phyloP scores from a whole-genome alignment of 2,329 filamentous ascomycete genomes.

The Cercospora janseana region DNA sequence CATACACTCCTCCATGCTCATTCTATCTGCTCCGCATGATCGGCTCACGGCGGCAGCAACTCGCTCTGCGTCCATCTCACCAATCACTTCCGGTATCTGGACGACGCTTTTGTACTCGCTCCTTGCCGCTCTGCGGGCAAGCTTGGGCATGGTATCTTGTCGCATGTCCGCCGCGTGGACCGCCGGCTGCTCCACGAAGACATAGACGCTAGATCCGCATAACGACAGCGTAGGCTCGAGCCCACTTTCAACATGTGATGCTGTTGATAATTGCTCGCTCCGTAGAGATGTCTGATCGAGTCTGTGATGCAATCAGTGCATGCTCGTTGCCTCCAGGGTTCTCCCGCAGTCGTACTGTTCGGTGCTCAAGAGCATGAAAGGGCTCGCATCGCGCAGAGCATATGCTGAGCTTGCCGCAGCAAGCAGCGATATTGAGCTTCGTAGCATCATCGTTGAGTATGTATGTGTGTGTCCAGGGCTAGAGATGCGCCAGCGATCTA shows the following conservation, averaged over 20 bases:
- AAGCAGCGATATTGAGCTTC: constrained; percentile 28
- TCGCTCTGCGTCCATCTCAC: constrained; percentile 46
- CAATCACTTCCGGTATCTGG: constrained; percentile 55
- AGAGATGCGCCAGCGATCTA: background rate
- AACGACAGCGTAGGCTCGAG: constrained; percentile 44
- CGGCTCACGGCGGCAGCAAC: constrained; percentile 46
- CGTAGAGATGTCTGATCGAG: constrained; percentile 11
- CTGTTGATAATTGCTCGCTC: constrained; percentile 31
- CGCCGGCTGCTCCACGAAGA: constrained; percentile 75
- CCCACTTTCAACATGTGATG: constrained; percentile 32
- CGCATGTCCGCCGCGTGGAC: constrained; percentile 68
- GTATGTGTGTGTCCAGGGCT: constrained; percentile 10
- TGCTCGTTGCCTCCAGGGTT: background rate
- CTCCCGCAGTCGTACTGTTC: constrained; percentile 58
- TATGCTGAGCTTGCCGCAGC: constrained; percentile 45
- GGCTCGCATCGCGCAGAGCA: constrained; percentile 59
- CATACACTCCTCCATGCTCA: constrained; percentile 16
- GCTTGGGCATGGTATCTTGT: constrained; percentile 47
- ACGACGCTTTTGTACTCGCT: constrained; percentile 34
- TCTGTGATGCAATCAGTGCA: constrained; percentile 5
- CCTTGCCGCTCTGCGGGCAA: constrained; percentile 51
- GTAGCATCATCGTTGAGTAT: constrained; percentile 27
- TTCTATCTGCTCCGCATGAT: constrained; percentile 41
- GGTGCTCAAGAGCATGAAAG: constrained; percentile 85
- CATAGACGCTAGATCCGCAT: constrained; percentile 56